Evolutionary conservation across 2,329 filamentous ascomycete species (phyloP).

Genomic region (Calonectria hawksworthii): DNA sequence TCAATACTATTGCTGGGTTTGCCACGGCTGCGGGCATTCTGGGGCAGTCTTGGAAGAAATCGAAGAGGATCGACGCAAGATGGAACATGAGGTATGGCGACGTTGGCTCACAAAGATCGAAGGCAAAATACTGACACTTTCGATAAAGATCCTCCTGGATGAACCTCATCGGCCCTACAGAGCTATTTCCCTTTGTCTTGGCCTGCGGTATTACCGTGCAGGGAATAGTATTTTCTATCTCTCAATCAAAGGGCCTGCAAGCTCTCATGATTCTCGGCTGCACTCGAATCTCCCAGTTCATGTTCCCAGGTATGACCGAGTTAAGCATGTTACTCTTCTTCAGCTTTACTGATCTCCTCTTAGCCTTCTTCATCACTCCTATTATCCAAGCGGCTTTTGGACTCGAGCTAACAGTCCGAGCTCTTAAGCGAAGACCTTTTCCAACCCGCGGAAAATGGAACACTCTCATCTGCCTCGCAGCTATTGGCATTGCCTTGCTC

Average conservation of each 20-base stretch:
- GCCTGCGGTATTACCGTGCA: conserved; percentile 71
- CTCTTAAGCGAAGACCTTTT: conserved; percentile 69
- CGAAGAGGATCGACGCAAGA: conserved; percentile 56
- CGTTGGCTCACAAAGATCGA: neutral
- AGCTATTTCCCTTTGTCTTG: conserved; percentile 69
- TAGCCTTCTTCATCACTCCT: conserved; percentile 75
- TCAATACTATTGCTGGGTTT: conserved; percentile 72
- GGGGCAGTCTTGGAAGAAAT: conserved; percentile 66
- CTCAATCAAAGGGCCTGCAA: conserved; percentile 69
- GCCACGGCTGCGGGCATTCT: conserved; percentile 69
- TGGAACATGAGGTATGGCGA: conserved; percentile 58
- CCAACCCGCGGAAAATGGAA: conserved; percentile 71
- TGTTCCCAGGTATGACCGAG: conserved; percentile 68
- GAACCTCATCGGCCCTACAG: conserved; percentile 61
- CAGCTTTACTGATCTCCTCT: conserved; percentile 39
- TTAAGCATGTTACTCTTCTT: neutral
- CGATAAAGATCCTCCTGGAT: conserved; percentile 54
- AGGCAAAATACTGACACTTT: conserved; percentile 25
- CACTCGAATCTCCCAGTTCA: conserved; percentile 66
- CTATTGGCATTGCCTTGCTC: conserved; percentile 65
- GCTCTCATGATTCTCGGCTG: conserved; percentile 67
- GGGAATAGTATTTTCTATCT: conserved; percentile 68
- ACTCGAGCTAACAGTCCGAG: conserved; percentile 71
- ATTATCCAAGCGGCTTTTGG: conserved; percentile 77
- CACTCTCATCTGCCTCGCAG: conserved; percentile 67